Percentiles rank a stretch among this genome's conserved stretches.
Evolutionary conservation across 345 rosid species (phyloP).

Genomic region (Populus nigra): DNA sequence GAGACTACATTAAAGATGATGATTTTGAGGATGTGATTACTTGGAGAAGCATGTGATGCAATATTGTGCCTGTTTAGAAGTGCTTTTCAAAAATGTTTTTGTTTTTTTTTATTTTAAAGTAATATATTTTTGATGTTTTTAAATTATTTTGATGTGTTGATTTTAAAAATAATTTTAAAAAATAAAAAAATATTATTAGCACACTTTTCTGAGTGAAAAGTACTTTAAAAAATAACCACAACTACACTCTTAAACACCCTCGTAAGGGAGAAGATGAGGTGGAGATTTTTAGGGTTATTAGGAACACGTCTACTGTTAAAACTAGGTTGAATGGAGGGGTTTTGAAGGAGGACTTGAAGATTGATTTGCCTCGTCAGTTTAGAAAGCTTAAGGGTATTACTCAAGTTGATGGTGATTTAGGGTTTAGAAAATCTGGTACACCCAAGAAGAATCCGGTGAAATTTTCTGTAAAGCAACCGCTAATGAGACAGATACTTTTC

Average conservation of each 20-base stretch:
- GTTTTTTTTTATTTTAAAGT: too few relatives aligned
- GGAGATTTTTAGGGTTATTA: conserved; percentile 21
- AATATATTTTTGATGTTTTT: too few relatives aligned
- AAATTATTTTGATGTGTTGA: too few relatives aligned
- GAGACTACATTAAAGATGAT: conserved; percentile 38
- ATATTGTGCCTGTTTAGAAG: too few relatives aligned
- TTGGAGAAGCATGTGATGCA: conserved; percentile 24
- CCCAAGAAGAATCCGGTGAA: conserved; percentile 45
- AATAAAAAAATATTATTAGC: too few relatives aligned
- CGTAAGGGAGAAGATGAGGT: conserved; percentile 44
- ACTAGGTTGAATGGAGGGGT: conserved; percentile 56
- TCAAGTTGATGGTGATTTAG: conserved; percentile 38
- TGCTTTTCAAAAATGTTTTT: too few relatives aligned
- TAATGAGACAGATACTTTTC: conserved; percentile 34
- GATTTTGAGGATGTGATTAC: conserved; percentile 28
- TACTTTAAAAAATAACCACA: too few relatives aligned
- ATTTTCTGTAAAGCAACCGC: conserved; percentile 90
- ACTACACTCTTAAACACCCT: too few relatives aligned
- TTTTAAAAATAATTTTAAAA: too few relatives aligned
- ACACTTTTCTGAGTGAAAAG: too few relatives aligned
- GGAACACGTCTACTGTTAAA: not conserved
- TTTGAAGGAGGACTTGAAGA: conserved; percentile 53
- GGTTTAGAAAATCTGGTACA: conserved; percentile 20
- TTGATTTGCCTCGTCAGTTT: conserved; percentile 51
- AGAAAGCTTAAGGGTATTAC: conserved; percentile 42